Conservation (phyloP, 139 green algal genomes). For the Asterochloris sp. region DNA sequence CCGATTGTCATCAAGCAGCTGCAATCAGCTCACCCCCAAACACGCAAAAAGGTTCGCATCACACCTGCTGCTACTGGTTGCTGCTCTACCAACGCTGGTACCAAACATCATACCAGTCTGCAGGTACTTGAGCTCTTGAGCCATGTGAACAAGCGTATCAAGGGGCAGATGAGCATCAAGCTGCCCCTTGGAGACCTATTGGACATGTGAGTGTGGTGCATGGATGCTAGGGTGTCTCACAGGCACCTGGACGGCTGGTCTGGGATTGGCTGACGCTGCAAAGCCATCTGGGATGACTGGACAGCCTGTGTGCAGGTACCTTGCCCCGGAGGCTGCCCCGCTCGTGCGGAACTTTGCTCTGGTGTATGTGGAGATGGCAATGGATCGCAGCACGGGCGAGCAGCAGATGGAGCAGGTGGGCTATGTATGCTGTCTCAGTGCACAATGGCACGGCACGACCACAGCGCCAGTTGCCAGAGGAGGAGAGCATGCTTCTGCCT, state of each 20-base stretch:
- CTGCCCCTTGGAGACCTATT: constrained; percentile 74
- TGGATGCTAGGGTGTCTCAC: no score
- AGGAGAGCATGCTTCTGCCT: neutral
- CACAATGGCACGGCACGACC: no score
- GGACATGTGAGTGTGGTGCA: constrained; percentile 29
- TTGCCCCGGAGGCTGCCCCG: neutral
- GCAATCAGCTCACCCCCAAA: constrained; percentile 29
- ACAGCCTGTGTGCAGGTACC: neutral
- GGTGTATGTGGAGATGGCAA: constrained; percentile 79
- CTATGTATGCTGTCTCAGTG: no score
- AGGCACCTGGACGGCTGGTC: neutral
- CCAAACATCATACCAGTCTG: neutral
- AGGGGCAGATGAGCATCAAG: constrained; percentile 41
- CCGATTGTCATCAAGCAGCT: constrained; percentile 61
- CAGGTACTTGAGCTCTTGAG: constrained; percentile 86
- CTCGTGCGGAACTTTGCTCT: constrained; percentile 77
- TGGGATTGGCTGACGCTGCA: neutral
- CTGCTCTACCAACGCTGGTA: neutral
- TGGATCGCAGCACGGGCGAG: constrained; percentile 39
- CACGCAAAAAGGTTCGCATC: constrained; percentile 37
- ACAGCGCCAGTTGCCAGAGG: no score
- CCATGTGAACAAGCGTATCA: constrained; percentile 91
- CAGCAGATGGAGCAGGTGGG: constrained; percentile 20
- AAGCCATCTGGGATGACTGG: no score
- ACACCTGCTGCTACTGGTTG: neutral